phyloP scores from a whole-genome alignment of 106 monocot species.

The Dactylorhiza incarnata region DNA sequence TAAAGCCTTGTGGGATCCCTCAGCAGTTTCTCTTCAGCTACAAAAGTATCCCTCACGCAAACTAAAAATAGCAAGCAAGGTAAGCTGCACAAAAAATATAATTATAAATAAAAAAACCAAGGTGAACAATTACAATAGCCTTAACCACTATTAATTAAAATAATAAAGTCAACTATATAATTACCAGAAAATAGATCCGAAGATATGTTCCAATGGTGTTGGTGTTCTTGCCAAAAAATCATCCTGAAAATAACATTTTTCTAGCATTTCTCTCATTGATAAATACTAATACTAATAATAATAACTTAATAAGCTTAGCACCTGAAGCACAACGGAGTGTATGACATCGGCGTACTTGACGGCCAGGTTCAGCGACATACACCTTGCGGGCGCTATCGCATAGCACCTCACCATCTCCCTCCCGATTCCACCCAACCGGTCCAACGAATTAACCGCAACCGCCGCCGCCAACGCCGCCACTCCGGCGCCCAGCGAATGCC shows the following conservation, averaged over 20 bases:
- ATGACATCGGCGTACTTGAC: constrained; percentile 67
- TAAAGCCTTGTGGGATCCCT: constrained; percentile 55
- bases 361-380: constrained; percentile 64
- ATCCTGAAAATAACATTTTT: constrained; percentile 44
- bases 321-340: constrained; percentile 65
- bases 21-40: constrained; percentile 43
- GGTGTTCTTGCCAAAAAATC: constrained; percentile 59
- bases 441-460: constrained; percentile 37
- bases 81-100: constrained; percentile 36
- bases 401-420: constrained; percentile 46
- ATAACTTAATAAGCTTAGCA: background rate
- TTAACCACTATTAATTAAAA: background rate
- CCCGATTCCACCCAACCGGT: constrained; percentile 28
- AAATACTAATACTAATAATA: too few relatives aligned
- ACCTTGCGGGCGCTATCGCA: constrained; percentile 60
- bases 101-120: constrained; percentile 10
- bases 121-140: background rate
- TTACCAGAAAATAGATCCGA: constrained; percentile 66
- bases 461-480: constrained; percentile 44
- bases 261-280: too few relatives aligned
- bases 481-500: constrained; percentile 55
- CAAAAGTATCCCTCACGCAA: constrained; percentile 64
- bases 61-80: constrained; percentile 50
- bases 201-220: constrained; percentile 55
- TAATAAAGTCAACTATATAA: background rate